These are phyloP conservation scores for Fusarium denticulatum DNA, from an alignment of 2,329 filamentous ascomycete genomes.

Conservation along the genomic window DNA sequence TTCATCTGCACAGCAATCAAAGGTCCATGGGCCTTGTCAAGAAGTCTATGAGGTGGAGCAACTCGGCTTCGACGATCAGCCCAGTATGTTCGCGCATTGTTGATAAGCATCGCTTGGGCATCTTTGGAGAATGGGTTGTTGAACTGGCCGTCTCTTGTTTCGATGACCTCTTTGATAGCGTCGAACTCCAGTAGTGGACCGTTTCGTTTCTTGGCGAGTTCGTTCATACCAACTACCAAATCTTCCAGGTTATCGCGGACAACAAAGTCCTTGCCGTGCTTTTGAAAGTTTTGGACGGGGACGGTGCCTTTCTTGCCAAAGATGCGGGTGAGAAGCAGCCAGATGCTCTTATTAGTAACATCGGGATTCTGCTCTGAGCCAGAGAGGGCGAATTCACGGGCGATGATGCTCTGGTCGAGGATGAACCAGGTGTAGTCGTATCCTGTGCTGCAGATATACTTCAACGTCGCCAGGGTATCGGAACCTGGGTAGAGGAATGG, in stretches of 20 bases:
- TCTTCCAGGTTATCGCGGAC: conserved; percentile 65
- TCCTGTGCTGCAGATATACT: conserved; percentile 68
- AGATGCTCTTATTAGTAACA: conserved; percentile 65
- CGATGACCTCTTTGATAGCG: conserved; percentile 57
- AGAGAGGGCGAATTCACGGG: conserved; percentile 69
- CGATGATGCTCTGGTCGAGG: conserved; percentile 66
- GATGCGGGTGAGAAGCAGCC: conserved; percentile 61
- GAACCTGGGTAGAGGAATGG: conserved; percentile 65
- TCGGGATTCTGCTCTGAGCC: conserved; percentile 73
- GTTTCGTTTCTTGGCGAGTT: conserved; percentile 56
- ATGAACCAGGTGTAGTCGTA: conserved; percentile 74
- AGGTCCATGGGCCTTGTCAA: conserved; percentile 65
- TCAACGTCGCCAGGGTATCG: conserved; percentile 67
- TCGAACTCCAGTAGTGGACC: conserved; percentile 60
- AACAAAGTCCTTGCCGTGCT: conserved; percentile 68
- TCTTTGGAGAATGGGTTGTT: conserved; percentile 68
- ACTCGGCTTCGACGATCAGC: conserved; percentile 62
- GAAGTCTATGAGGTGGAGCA: conserved; percentile 62
- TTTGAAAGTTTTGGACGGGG: conserved; percentile 67
- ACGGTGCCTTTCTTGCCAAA: conserved; percentile 63
- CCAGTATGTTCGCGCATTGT: conserved; percentile 66
- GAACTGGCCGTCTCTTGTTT: conserved; percentile 65
- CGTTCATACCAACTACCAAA: conserved; percentile 68
- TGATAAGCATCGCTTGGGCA: conserved; percentile 69
- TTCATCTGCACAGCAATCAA: conserved; percentile 70